Percentiles rank a stretch among this genome's conserved stretches.
Conservation (phyloP, 2,329 filamentous ascomycete species). For the Fusarium clavum region DNA sequence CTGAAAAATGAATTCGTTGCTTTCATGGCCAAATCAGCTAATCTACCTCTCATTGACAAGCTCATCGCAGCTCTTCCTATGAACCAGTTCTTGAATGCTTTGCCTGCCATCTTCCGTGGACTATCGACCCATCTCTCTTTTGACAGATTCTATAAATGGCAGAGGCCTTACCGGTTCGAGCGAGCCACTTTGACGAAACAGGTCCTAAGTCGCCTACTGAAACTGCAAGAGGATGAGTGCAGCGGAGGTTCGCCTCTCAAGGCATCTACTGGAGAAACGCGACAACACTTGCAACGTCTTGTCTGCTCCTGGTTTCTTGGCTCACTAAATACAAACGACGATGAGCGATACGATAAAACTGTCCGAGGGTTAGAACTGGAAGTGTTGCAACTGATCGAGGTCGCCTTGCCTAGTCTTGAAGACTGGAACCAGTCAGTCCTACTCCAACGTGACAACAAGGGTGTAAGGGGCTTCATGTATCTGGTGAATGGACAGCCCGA, state of each 20-base stretch:
- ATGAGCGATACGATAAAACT: no score
- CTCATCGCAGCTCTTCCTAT: background rate
- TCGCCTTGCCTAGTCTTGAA: background rate
- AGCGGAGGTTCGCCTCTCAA: fast-evolving
- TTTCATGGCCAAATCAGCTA: no score
- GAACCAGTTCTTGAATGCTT: background rate
- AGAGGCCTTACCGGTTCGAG: no score
- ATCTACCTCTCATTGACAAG: fast-evolving
- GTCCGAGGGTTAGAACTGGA: no score
- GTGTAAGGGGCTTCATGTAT: no score
- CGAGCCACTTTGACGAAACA: background rate
- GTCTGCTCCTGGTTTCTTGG: background rate
- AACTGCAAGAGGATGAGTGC: background rate
- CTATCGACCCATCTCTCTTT: no score
- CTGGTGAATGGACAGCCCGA: no score
- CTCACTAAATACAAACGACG: no score
- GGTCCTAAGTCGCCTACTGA: background rate
- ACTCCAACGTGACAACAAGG: no score
- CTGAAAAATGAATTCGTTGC: background rate
- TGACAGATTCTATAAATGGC: no score
- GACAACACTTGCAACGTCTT: background rate
- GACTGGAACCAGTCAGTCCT: background rate
- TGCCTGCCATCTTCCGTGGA: background rate
- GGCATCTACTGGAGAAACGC: background rate
- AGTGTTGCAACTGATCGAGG: background rate